Conservation (phyloP, 768 basidiomycete species). For the Panaeolus cyanescens region DNA sequence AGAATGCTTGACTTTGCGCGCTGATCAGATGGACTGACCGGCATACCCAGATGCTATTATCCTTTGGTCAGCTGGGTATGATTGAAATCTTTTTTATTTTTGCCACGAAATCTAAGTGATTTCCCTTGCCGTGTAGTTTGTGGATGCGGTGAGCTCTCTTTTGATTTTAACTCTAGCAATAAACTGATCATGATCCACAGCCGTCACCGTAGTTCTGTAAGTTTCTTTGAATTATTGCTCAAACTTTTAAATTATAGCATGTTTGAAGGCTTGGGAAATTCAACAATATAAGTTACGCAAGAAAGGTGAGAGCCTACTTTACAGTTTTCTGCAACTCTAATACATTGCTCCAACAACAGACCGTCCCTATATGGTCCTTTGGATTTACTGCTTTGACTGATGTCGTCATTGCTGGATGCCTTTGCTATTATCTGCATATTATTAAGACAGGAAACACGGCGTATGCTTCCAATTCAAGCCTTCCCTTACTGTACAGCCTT, state of each 20-base stretch:
- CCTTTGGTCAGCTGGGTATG: background rate
- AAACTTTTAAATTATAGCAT: background rate
- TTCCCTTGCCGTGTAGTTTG: background rate
- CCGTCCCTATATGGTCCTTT: background rate
- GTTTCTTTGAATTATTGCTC: background rate
- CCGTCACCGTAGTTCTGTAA: background rate
- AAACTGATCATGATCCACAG: background rate
- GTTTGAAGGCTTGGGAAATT: background rate
- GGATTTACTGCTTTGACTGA: slow-evolving; percentile 11
- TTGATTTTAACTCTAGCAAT: background rate
- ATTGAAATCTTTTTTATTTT: background rate
- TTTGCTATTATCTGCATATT: slow-evolving; percentile 13
- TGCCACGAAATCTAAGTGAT: background rate
- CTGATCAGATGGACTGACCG: background rate
- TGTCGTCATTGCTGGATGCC: slow-evolving; percentile 5
- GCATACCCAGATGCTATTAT: slow-evolving; percentile 1
- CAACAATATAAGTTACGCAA: background rate
- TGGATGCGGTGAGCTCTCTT: background rate
- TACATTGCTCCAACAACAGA: background rate
- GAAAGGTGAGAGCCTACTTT: background rate
- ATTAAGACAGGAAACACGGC: slow-evolving; percentile 9
- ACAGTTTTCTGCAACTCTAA: background rate
- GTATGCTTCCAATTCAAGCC: background rate
- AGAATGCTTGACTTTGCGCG: background rate
- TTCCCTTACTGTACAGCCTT: no score